phyloP scores from a whole-genome alignment of 2,329 filamentous ascomycete genomes.

The Scedosporium boydii region DNA sequence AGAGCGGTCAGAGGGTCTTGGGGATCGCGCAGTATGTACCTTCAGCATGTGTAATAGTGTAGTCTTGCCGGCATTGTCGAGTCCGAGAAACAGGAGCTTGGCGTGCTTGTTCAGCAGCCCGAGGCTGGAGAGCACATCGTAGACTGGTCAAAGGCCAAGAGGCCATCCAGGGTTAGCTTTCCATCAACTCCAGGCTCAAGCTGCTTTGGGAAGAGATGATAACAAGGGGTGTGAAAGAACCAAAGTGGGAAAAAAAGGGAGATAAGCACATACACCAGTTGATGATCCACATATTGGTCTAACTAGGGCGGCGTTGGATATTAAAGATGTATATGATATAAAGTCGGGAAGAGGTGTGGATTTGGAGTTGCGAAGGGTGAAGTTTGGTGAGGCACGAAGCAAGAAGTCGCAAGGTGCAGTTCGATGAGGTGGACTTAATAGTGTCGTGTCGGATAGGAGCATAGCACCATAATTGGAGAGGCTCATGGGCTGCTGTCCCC shows the following conservation, averaged over 20 bases:
- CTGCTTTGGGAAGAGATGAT: not conserved
- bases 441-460: not conserved
- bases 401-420: not conserved
- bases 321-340: not conserved
- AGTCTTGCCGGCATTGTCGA: conserved; percentile 93
- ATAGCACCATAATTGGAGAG: not conserved
- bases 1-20: not conserved
- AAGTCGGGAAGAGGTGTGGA: conserved; percentile 7
- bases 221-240: too few relatives aligned
- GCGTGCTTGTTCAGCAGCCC: conserved; percentile 92
- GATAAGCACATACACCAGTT: conserved; percentile 72
- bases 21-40: conserved; percentile 38
- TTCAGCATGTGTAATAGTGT: conserved; percentile 93
- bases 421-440: conserved; percentile 6
- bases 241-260: not conserved
- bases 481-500: not conserved
- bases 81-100: conserved; percentile 86
- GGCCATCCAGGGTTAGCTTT: conserved; percentile 6
- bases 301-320: conserved; percentile 8
- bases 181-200: not conserved
- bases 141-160: conserved; percentile 42
- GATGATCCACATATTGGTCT: conserved; percentile 72
- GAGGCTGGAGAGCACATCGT: conserved; percentile 78
- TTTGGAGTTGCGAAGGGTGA: conserved; percentile 8
- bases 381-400: conserved; percentile 4